Base-by-base conservation (phyloP, 306 rosid species). In the Ochetophila trinervis region DNA sequence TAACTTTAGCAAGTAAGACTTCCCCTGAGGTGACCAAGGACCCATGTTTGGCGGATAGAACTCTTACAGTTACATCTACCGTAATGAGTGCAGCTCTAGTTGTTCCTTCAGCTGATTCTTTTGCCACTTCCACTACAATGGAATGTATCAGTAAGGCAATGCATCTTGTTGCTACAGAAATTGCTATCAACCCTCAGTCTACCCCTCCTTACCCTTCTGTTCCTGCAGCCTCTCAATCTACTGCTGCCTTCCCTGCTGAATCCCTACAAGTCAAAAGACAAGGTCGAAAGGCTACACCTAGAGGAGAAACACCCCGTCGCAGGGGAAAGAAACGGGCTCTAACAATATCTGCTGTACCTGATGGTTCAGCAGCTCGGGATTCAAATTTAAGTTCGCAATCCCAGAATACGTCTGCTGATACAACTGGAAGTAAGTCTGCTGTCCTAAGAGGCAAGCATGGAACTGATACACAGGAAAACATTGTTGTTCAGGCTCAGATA, bases 241-340 rank as follows among this genome's bases (percentile, higher is more conserved):
- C 73, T 53, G 47, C 72, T 65, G 78, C 87, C 61, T 63, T 77
- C 69, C 71, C 85, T n/a, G 58, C 76, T 37, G 94, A 85, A 80
- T 49, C 82, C 54, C 36, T 75, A 49, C 85, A 87, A 48, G 78
- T 73, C 60, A 88, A 76, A 86, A 79, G 91, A 74, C 90, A 75
- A 70, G 95, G 91, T 75, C 95, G 97, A 71, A 94, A 85, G 81
- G 22, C 89, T 80, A 82, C 78, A 57, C 83, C 58, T 73, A 83
- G 90, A 80, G 77, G 62, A n/a, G 95, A 90, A 74, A 77, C 86
- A 50, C 87, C 95, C 58, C 84, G 86, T 50, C 97, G 95, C 57
- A 84, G 97, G 82, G 97, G 95, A 20, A 94, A 57, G 79, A 94
- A 72, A 74, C 76, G 66, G 32, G 74, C 90, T 70, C 23, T 75